A percentile compares a stretch with the other conserved stretches of the same genome.
Conservation (phyloP, 1,139 yeast genomes). For the Blastobotrys elegans region DNA sequence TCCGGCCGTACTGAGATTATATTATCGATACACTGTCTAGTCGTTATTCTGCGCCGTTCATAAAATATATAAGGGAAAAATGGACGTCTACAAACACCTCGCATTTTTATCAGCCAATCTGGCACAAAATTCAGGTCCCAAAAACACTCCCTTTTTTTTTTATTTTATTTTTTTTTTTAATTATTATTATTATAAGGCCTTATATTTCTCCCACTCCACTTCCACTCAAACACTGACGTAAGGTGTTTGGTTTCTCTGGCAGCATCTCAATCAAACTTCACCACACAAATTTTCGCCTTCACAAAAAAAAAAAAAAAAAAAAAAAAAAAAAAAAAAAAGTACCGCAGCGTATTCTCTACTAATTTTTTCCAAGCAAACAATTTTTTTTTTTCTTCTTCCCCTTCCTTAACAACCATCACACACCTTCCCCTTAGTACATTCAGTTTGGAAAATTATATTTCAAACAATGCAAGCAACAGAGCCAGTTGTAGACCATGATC, state of each 20-base stretch:
- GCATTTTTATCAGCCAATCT: neutral
- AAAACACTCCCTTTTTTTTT: neutral
- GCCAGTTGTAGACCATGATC: conserved; percentile 14
- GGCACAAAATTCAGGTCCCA: conserved; percentile 2
- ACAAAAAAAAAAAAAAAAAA: no score
- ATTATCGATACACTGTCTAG: no score
- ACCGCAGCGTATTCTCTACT: neutral
- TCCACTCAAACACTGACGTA: neutral
- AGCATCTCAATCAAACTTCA: no score
- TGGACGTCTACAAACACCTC: no score
- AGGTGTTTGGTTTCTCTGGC: neutral
- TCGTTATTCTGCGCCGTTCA: no score
- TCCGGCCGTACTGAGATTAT: no score
- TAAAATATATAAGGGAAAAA: no score
- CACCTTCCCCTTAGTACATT: neutral
- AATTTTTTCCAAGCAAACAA: neutral
- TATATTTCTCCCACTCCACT: neutral
- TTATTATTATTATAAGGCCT: neutral
- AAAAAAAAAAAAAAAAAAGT: neutral
- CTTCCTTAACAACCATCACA: neutral
- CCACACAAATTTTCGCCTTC: no score
- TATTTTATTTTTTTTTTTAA: neutral
- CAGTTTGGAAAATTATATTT: neutral
- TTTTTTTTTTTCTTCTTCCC: neutral
- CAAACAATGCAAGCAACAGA: neutral